These are phyloP conservation scores for Cordyceps fumosorosea DNA, from an alignment of 2,329 filamentous ascomycete species.

Conservation along the genomic window DNA sequence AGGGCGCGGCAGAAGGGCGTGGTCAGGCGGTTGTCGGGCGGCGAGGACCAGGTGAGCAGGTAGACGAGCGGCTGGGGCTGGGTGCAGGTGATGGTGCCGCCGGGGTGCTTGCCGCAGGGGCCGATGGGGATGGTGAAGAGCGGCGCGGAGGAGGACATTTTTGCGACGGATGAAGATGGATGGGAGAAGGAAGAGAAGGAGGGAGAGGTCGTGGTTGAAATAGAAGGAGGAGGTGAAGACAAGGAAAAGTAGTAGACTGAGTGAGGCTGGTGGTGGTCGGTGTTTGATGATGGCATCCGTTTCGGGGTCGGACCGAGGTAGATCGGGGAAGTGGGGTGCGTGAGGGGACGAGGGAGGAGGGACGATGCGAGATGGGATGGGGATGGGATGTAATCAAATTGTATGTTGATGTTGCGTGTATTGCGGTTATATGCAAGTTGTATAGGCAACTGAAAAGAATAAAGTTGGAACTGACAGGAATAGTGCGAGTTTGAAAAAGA, in stretches of 20 bases:
- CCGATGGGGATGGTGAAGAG: conserved; percentile 57
- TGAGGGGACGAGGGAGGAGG: neutral
- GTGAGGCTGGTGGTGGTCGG: conserved; percentile 45
- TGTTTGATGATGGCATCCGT: conserved; percentile 34
- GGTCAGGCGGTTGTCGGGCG: conserved; percentile 71
- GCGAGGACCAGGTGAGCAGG: conserved; percentile 63
- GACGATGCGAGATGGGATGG: neutral
- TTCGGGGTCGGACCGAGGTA: conserved; percentile 2
- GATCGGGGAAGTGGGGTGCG: neutral
- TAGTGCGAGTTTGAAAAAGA: too few species aligned
- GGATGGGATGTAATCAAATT: neutral
- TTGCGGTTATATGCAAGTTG: neutral
- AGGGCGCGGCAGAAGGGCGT: conserved; percentile 61
- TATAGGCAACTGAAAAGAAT: neutral
- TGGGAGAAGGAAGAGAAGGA: neutral
- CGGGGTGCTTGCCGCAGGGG: conserved; percentile 35
- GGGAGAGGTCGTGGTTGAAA: neutral
- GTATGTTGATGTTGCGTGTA: neutral
- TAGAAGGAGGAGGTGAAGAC: neutral
- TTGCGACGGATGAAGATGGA: neutral
- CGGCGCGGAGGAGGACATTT: neutral
- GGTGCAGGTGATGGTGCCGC: conserved; percentile 57
- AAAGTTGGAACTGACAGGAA: too few species aligned
- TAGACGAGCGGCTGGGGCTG: conserved; percentile 57
- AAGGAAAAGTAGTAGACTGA: neutral